phyloP scores from a whole-genome alignment of 2,329 filamentous ascomycete genomes.

The Pseudopyricularia javanii region DNA sequence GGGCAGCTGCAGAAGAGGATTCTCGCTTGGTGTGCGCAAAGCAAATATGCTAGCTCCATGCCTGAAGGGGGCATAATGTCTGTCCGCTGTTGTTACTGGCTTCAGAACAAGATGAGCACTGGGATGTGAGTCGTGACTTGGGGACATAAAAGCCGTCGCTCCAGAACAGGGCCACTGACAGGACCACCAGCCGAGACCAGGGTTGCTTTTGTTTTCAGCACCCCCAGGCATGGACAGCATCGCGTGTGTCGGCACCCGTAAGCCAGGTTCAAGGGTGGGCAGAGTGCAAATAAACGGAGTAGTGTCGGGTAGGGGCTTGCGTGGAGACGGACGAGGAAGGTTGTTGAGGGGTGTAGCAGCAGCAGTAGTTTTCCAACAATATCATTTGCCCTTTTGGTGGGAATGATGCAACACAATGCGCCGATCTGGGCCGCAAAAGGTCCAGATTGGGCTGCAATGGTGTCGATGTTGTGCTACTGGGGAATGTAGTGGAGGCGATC shows the following conservation, averaged over 20 bases:
- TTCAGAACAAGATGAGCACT: neutral
- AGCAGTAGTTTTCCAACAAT: neutral
- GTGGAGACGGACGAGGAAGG: no score
- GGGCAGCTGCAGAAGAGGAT: neutral
- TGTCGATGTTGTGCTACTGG: no score
- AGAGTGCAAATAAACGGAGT: neutral
- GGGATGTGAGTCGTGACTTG: neutral
- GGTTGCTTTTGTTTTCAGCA: neutral
- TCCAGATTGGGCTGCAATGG: neutral
- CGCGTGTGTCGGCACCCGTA: neutral
- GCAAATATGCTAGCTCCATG: neutral
- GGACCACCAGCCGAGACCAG: neutral
- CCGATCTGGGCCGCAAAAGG: neutral
- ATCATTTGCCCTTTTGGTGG: neutral
- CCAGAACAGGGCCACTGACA: neutral
- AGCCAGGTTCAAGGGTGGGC: neutral
- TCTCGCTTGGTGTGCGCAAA: neutral
- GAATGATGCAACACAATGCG: neutral
- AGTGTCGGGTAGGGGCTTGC: neutral
- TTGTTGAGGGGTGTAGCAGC: neutral
- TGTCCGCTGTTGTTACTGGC: neutral
- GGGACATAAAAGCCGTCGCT: neutral
- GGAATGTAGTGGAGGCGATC: no score
- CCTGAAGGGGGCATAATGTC: neutral
- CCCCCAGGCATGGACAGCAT: neutral